These are phyloP conservation scores for Globisporangium camurandrum DNA, from an alignment of 352 stramenopile species.

Conservation along the genomic window DNA sequence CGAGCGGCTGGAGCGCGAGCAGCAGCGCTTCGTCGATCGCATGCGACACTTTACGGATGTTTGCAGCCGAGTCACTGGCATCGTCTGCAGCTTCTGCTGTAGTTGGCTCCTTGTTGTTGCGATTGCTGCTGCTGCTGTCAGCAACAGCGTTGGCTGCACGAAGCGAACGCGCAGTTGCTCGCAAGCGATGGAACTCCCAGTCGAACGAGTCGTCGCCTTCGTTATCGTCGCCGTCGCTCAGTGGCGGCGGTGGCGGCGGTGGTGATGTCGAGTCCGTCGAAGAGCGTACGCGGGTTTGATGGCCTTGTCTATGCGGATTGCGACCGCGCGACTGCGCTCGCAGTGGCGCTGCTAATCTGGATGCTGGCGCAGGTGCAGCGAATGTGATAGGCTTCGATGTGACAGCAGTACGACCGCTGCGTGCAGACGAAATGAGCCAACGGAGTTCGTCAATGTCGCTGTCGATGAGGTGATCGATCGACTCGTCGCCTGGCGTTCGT, in stretches of 20 bases:
- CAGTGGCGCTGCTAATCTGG: no score
- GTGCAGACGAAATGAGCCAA: constrained; percentile 26
- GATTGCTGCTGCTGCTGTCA: constrained; percentile 6
- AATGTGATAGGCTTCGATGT: not conserved
- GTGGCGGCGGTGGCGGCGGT: not conserved
- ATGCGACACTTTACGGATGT: constrained; percentile 27
- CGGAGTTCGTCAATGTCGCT: constrained; percentile 38
- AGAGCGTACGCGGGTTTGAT: no score
- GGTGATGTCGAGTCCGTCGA: not conserved
- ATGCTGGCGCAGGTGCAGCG: no score
- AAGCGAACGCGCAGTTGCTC: constrained; percentile 9
- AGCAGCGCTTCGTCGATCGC: constrained; percentile 37
- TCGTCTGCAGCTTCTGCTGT: not conserved
- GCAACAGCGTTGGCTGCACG: not conserved
- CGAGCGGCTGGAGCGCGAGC: constrained; percentile 43
- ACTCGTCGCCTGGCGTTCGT: constrained; percentile 19
- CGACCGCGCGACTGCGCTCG: not conserved
- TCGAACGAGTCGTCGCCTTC: constrained; percentile 37
- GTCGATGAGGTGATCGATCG: constrained; percentile 39
- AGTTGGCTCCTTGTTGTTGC: constrained; percentile 1
- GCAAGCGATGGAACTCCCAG: constrained; percentile 28
- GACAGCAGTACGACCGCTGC: not conserved
- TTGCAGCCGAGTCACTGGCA: constrained; percentile 5
- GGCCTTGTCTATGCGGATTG: no score
- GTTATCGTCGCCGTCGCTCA: constrained; percentile 5